Evolutionary conservation across 352 stramenopile species (phyloP), one percentile per base, ranked within the genome.

Genomic region (Globisporangium canariense): DNA sequence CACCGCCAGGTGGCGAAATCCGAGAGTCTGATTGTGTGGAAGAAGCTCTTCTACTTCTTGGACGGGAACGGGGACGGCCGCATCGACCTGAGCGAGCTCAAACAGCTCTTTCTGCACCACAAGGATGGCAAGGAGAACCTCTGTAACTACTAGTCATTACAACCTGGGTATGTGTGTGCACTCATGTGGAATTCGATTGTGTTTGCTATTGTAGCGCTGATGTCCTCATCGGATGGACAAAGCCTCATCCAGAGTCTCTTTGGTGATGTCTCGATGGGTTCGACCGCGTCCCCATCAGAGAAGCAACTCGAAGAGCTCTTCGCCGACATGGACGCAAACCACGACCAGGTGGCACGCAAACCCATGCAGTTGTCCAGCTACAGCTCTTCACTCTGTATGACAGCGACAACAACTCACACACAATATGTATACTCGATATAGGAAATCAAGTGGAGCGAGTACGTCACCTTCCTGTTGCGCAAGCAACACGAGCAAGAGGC

Each of bases 11-110:
- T 22, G 1, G 56, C 52, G 46, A 55, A 65, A n/a, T 67, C 71
- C 0, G 71, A 79, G 55, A 56, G 57, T 1, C 65, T 81, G 22
- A 60, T 69, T 0, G 62, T 84, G 22, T 90, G 81, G 81, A 90
- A 90, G 57, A 86, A 87, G 60, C 61, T 93, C 1, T 93, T 91
- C 46, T 89, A 91, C 45, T 45, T 74, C 6, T 52, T 93, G 10
- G 84, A 93, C 34, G 52, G 51, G 4, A 74, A 91, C 32, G 60
- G 68, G 7, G 87, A 90, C 43, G 81, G 79, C 0, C 66, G 65
- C 0, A 83, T 93, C 47, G 81, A 88, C 34, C 52, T 76, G 16
- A 61, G 64, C 8, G 84, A 93, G 71, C 89, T 93, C 64, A 81
- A 69, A 0, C 54, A 70, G 1, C 47, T 86, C 6, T 84, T 89